Percentiles rank a stretch among this genome's conserved stretches.
phyloP scores from a whole-genome alignment of 257 asterid genomes.

The Solanum medicagineum region DNA sequence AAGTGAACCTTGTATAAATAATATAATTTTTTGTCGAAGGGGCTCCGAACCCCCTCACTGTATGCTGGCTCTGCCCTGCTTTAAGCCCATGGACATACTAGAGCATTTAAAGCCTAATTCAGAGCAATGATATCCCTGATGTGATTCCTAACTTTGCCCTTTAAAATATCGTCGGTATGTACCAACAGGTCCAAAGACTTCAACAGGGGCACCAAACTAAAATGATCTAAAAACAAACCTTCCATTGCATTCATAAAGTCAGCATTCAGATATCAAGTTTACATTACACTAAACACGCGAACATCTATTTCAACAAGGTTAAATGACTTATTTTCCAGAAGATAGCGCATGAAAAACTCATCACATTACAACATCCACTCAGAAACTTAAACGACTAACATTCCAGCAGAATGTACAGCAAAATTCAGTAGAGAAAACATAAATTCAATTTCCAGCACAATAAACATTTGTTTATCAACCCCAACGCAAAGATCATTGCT shows the following conservation, averaged over 20 bases:
- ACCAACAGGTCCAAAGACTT: not conserved
- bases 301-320: not conserved
- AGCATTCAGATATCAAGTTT: not conserved
- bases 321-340: not conserved
- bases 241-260: not conserved
- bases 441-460: not conserved
- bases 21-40: too few species aligned
- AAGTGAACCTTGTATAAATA: too few species aligned
- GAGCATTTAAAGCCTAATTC: not conserved
- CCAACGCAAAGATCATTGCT: not conserved
- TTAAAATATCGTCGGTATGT: not conserved
- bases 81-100: not conserved
- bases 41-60: too few species aligned
- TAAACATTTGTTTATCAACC: not conserved
- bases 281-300: not conserved
- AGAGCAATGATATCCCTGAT: not conserved
- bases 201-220: not conserved
- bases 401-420: not conserved
- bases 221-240: not conserved
- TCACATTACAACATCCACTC: not conserved
- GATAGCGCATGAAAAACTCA: not conserved
- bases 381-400: not conserved
- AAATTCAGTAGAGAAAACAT: not conserved
- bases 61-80: too few species aligned
- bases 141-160: not conserved